A percentile compares a stretch with the other conserved stretches of the same genome.
phyloP scores from a whole-genome alignment of 257 asterid genomes.

The Ilex aquifolium region DNA sequence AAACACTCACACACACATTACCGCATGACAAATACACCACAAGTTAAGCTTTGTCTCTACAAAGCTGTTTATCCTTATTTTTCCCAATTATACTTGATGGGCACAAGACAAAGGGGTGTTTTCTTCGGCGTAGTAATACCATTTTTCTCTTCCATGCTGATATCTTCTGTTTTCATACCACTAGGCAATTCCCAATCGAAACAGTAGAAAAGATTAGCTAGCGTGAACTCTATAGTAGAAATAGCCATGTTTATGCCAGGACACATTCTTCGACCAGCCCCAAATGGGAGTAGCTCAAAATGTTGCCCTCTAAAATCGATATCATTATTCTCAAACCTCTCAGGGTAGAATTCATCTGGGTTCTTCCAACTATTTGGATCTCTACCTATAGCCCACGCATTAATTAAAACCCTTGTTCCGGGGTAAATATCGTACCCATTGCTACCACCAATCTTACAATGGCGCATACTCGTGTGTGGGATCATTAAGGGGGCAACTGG shows the following conservation, averaged over 20 bases:
- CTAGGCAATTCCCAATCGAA: constrained; percentile 21
- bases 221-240: constrained; percentile 13
- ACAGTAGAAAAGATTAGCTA: constrained; percentile 21
- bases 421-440: constrained; percentile 9
- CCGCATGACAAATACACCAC: too few relatives aligned
- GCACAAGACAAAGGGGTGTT: constrained; percentile 7
- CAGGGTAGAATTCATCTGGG: constrained; percentile 18
- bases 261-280: constrained; percentile 23
- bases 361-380: constrained; percentile 19
- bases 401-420: constrained; percentile 11
- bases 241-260: constrained; percentile 10
- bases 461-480: constrained; percentile 14
- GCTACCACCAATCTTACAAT: constrained; percentile 4
- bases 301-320: constrained; percentile 20
- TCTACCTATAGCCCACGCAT: constrained; percentile 19
- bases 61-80: not conserved
- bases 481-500: constrained; percentile 5
- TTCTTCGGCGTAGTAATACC: constrained; percentile 17
- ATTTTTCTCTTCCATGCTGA: constrained; percentile 21
- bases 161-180: constrained; percentile 13
- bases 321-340: constrained; percentile 10
- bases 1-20: too few relatives aligned
- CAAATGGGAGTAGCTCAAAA: constrained; percentile 26
- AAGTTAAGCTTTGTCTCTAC: too few relatives aligned
- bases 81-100: not conserved